Evolutionary conservation across 495 filamentous ascomycete genomes (phyloP).

Genomic region (Daldinia bambusicola): DNA sequence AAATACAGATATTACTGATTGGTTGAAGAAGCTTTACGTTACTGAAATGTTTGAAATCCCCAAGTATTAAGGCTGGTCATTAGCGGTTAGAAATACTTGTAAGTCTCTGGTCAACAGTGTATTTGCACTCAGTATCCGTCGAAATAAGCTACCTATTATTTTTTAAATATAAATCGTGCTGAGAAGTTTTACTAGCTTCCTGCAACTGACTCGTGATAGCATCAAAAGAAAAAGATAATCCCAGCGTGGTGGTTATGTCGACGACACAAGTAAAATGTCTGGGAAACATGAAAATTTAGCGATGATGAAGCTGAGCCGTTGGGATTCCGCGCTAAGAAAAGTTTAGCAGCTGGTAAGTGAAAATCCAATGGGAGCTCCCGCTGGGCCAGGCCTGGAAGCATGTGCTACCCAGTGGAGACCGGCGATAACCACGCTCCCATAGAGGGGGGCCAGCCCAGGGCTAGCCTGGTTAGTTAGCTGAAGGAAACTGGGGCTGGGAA

Average conservation of each 20-base stretch:
- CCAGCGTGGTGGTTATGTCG: no score
- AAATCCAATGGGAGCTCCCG: conserved; percentile 41
- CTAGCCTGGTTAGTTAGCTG: conserved; percentile 39
- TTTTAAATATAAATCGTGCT: neutral
- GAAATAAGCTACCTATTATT: no score
- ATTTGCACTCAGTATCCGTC: no score
- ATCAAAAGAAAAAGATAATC: no score
- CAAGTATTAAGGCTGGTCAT: no score
- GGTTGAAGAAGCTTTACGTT: conserved; percentile 17
- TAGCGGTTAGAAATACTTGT: neutral
- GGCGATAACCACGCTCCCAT: conserved; percentile 39
- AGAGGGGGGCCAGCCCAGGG: conserved; percentile 20
- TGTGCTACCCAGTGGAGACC: conserved; percentile 33
- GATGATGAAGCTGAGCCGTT: neutral
- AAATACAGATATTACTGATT: neutral
- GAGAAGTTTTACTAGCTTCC: no score
- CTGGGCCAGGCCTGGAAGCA: conserved; percentile 37
- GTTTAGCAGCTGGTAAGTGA: conserved; percentile 10
- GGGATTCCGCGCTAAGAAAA: conserved; percentile 22
- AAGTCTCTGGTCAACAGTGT: no score
- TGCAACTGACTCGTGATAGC: no score
- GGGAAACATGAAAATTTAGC: neutral
- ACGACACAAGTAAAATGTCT: neutral
- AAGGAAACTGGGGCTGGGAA: conserved; percentile 13
- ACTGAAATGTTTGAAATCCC: conserved; percentile 7